phyloP scores from a whole-genome alignment of 1,284 basidiomycete species.

The Sphaerobolus stellatus region DNA sequence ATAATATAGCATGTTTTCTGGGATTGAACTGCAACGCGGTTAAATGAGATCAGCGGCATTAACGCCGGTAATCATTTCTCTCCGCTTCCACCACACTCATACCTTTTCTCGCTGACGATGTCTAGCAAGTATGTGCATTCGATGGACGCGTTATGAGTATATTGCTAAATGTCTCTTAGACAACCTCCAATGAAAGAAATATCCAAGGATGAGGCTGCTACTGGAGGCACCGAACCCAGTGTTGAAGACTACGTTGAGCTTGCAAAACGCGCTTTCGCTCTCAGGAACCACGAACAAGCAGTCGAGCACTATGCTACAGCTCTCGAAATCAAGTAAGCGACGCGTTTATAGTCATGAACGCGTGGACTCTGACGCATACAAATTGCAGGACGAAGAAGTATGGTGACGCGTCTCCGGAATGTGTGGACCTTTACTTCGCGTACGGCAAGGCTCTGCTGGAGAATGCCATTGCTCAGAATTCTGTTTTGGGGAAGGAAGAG shows the following conservation, averaged over 20 bases:
- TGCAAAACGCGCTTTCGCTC: slow-evolving; percentile 82
- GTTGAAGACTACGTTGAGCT: slow-evolving; percentile 65
- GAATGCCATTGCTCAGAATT: slow-evolving; percentile 78
- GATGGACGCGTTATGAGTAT: too few relatives aligned
- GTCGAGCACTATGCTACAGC: slow-evolving; percentile 83
- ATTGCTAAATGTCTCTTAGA: too few relatives aligned
- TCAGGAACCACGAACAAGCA: slow-evolving; percentile 84
- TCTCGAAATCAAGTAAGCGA: slow-evolving; percentile 73
- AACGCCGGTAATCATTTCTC: too few relatives aligned
- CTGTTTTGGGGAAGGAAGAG: slow-evolving; percentile 83
- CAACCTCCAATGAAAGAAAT: too few relatives aligned
- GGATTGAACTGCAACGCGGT: too few relatives aligned
- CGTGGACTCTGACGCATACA: slow-evolving; percentile 24
- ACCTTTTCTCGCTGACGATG: too few relatives aligned
- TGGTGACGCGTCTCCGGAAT: slow-evolving; percentile 73
- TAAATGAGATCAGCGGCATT: too few relatives aligned
- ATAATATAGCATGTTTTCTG: too few relatives aligned
- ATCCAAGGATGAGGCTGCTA: too few relatives aligned
- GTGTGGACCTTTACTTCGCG: slow-evolving; percentile 79
- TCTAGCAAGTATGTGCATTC: too few relatives aligned
- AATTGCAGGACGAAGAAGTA: slow-evolving; percentile 60
- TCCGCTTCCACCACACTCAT: too few relatives aligned
- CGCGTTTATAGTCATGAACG: slow-evolving; percentile 3
- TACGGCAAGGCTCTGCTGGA: slow-evolving; percentile 88
- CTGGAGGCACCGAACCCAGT: slow-evolving; percentile 26